These are phyloP conservation scores for Euphorbia pulcherrima DNA, from an alignment of 345 rosid species.

Conservation along the genomic window DNA sequence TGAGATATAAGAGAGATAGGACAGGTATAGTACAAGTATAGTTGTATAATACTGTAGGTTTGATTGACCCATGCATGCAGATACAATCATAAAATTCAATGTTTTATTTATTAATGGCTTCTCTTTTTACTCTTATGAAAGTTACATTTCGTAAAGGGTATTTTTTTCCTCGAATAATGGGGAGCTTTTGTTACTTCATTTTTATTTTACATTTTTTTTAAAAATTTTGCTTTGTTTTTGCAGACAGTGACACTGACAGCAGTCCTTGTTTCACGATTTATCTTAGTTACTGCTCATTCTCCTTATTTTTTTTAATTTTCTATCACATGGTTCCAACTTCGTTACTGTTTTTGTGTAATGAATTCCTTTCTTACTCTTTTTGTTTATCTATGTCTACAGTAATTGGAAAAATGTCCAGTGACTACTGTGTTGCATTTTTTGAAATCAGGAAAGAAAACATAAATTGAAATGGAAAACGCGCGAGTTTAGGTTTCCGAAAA, in stretches of 20 bases:
- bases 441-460: too few relatives aligned
- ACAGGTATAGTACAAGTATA: neutral
- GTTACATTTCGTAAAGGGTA: conserved; percentile 36
- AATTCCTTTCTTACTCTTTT: too few relatives aligned
- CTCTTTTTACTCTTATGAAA: conserved; percentile 35
- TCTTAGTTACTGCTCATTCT: conserved; percentile 34
- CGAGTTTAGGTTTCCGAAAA: too few relatives aligned
- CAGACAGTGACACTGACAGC: conserved; percentile 6
- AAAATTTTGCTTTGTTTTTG: conserved; percentile 8
- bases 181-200: conserved; percentile 22
- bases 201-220: too few relatives aligned
- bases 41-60: neutral
- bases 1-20: neutral
- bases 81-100: conserved; percentile 20
- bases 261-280: conserved; percentile 8
- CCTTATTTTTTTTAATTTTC: conserved; percentile 18
- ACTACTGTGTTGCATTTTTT: too few relatives aligned
- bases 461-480: too few relatives aligned
- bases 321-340: conserved; percentile 29
- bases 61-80: conserved; percentile 45
- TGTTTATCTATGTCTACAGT: too few relatives aligned
- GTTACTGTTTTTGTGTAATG: conserved; percentile 27
- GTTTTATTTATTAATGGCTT: conserved; percentile 2
- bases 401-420: too few relatives aligned
- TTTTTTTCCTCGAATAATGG: conserved; percentile 37